Evolutionary conservation across 2,329 filamentous ascomycete genomes (phyloP), one percentile per base, ranked within the genome.

Genomic region (Cladosporium sp.): DNA sequence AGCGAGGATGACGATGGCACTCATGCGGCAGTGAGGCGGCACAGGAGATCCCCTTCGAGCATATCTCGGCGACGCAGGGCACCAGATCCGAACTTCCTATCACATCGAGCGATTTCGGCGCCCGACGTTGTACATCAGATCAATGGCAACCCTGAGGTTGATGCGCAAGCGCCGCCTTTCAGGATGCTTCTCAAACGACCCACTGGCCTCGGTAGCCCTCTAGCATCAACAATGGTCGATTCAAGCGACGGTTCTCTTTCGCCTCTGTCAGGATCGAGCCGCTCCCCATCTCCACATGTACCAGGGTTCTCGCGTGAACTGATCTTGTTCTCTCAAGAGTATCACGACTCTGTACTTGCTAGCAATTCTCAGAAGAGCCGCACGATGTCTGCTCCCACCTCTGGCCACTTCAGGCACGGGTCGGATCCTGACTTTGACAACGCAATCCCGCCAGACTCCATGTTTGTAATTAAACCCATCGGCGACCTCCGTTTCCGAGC

Each of bases 1-100:
- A 72, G 69, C 52, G 68, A 68, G n/a, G 69, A 66, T 14, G 62
- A 69, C 17, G 56, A 38, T 22, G 30, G 17, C 45, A 25, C 52
- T 15, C 52, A 56, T 7, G 17, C 52, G 22, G 40, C 40, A 15
- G 40, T 42, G n/a, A 45, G 52, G 14, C 43, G 36, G 12, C 42
- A 45, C 9, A n/a, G 39, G 42, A 20, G 52, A 20, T 47, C 52
- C 3, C 52, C 52, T 30, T 56, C 52, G 11, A 55, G 38, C 14
- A 49, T 56, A 4, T 47, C 42, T 22, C 39, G 28, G 34, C 40
- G 42, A 9, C 40, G 52, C 5, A 56, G 34, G 17, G 30, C 15
- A 7, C 42, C 42, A 39, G 52, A 47, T n/a, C 37, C 51, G 11
- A 22, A 14, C n/a, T 9, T n/a, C n/a, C 19, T 47, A 22, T 9